These are phyloP conservation scores for carrot (Daucus carota) DNA, from an alignment of 129 eudicot species.

Conservation along the genomic window DNA sequence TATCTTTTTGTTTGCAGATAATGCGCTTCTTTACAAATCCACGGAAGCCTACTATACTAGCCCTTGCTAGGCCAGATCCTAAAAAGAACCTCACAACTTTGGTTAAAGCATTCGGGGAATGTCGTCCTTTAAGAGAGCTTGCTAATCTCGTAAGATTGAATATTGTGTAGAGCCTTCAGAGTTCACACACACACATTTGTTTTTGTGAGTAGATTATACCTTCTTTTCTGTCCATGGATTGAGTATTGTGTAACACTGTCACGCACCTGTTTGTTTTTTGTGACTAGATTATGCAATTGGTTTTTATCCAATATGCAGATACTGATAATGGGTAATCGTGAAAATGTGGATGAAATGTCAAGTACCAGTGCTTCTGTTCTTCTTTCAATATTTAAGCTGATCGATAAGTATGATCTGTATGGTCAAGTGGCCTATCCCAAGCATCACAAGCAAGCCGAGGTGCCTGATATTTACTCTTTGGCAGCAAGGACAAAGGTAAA, in stretches of 20 bases:
- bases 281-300: conserved; percentile 5
- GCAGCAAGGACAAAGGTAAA: conserved; percentile 97
- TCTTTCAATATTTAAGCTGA: conserved; percentile 79
- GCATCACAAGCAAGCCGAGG: conserved; percentile 88
- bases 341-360: conserved; percentile 91
- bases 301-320: conserved; percentile 45
- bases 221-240: conserved; percentile 18
- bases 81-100: conserved; percentile 88
- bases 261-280: not conserved
- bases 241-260: not conserved
- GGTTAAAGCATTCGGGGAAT: conserved; percentile 99
- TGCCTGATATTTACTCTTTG: conserved; percentile 86
- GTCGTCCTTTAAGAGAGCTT: conserved; percentile 94
- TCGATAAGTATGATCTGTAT: conserved; percentile 89
- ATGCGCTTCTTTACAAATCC: conserved; percentile 99
- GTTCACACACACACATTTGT: not conserved
- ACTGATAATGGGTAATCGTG: conserved; percentile 90
- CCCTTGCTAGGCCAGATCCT: conserved; percentile 99
- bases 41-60: conserved; percentile 98
- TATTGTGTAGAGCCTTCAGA: not conserved
- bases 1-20: conserved; percentile 37
- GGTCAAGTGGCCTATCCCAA: conserved; percentile 99
- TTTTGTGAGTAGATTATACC: conserved; percentile 4
- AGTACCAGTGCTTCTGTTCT: conserved; percentile 84
- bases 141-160: conserved; percentile 74